Base-by-base conservation (phyloP, 2,329 filamentous ascomycete species). In the Davidsoniella virescens region DNA sequence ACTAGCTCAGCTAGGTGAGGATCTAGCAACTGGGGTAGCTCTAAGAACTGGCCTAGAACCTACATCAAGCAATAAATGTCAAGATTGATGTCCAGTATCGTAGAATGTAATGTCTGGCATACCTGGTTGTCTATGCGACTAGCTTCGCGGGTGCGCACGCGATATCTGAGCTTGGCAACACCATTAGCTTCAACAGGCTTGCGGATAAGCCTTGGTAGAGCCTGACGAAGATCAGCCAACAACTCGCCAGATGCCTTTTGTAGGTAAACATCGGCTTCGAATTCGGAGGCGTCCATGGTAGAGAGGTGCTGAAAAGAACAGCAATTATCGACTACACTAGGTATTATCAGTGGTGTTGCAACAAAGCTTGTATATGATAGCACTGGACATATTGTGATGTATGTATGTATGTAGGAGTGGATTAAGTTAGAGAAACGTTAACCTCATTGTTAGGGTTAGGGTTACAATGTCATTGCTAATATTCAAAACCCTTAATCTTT, bases 11-110 rank as follows among this genome's bases (percentile, higher is more conserved):
- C 79, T 40, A 98, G 72, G 63, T 90, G 76, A 8, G 86, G 78
- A 65, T 98, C 92, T 23, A 98, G 75, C 38, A 96, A 73, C 63
- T 98, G 92, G 16, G 92, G 92, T 56, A 93, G 82, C 69, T 95
- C 88, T 70, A 96, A 90, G 58, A 96, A 98, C 2, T 84, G 80
- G 57, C 95, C 87, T 46, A 98, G 76, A 4, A 75, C 63, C 69
- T 73, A 33, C n/a, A 33, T n/a, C 7, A 37, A 10, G 44, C 53
- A 16, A 23, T 44, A 25, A 25, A 29, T 5, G 17, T 42, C 26
- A 25, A 39, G 42, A 51, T 54, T 20, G 38, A 8, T 14, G 52
- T 56, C 25, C 57, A 56, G 41, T 16, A 46, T 41, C 52, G 14
- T 36, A 36, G 45, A 18, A 47, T 9, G 36, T 9, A 25, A 39